Evolutionary conservation across 2,329 filamentous ascomycete genomes (phyloP), one percentile per base, ranked within the genome.

Genomic region (Geoglossum cookeanum): DNA sequence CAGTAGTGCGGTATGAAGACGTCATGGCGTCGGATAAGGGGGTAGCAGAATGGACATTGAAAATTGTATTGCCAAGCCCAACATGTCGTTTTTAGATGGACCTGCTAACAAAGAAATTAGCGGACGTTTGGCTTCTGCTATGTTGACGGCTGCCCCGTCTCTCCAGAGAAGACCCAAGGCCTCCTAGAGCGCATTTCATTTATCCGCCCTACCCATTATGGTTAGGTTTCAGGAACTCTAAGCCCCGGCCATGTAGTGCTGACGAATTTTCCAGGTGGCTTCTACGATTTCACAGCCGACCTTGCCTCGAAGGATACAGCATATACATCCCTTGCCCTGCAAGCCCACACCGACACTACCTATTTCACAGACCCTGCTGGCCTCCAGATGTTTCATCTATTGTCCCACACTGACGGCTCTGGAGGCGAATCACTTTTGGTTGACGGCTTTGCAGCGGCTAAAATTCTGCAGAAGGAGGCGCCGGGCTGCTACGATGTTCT

Each of bases 331-430:
- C 76, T 92, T 55, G 82, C 83, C 0, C 78, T 98, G 2, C 80
- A 81, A 22, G 84, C 86, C 0, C 92, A 98, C 69, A 97, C 91
- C 0, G 92, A 98, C 70, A 97, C 81, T 5, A 95, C 91, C 0
- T 97, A 98, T 70, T 97, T 97, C 71, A 89, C 81, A 27, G 91
- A 97, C 61, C 91, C 92, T 0, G 83, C 87, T 1, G 88, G 91
- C 8, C 77, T 98, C 37, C 92, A 98, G 68, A 82, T 92, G 30
- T 94, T 98, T 69, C 92, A 98, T 66, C 75, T 96, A 52, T 78
- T 97, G 32, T 92, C 87, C 0, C 87, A 94, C 68, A 84, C 81
- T 6, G 70, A 75, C 1, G 78, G 80, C 27, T 68, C 68, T 2
- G 92, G 91, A 8, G 92, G 92, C 4, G 75, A 81, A 56, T 90